These are phyloP conservation scores for Candida xyloterini DNA, from an alignment of 805 yeast genomes.

Conservation along the genomic window DNA sequence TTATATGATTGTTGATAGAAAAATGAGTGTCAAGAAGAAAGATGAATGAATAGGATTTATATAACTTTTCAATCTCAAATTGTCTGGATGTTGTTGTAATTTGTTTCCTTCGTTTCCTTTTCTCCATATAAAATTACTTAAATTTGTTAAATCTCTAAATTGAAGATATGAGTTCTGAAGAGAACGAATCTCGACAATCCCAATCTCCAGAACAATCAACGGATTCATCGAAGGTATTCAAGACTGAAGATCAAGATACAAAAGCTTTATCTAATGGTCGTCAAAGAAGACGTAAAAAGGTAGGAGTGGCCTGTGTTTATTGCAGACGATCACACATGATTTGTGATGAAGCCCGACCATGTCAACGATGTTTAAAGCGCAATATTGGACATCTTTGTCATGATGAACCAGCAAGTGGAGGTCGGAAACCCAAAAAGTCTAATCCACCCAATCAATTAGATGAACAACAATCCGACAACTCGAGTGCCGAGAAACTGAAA, in stretches of 20 bases:
- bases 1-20: conserved; percentile 26
- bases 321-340: conserved; percentile 94
- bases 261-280: neutral
- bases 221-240: neutral
- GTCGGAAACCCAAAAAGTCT: conserved; percentile 12
- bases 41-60: neutral
- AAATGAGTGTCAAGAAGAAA: conserved; percentile 6
- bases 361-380: conserved; percentile 80
- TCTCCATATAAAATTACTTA: neutral
- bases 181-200: neutral
- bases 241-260: conserved; percentile 1
- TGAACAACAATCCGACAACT: conserved; percentile 4
- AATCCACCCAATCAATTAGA: conserved; percentile 9
- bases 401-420: conserved; percentile 57
- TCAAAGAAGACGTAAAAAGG: conserved; percentile 42
- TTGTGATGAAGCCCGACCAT: conserved; percentile 76
- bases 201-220: conserved; percentile 2
- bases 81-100: too few species aligned
- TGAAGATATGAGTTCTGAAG: neutral
- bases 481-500: conserved; percentile 15
- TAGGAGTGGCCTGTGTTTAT: conserved; percentile 76
- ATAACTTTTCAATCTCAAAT: neutral
- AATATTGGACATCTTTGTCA: conserved; percentile 86
- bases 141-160: too few species aligned
- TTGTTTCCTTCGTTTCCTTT: neutral